A percentile compares a stretch with the other conserved stretches of the same genome.
Conservation (phyloP, 768 basidiomycete species). For the Myochromella boudieri region DNA sequence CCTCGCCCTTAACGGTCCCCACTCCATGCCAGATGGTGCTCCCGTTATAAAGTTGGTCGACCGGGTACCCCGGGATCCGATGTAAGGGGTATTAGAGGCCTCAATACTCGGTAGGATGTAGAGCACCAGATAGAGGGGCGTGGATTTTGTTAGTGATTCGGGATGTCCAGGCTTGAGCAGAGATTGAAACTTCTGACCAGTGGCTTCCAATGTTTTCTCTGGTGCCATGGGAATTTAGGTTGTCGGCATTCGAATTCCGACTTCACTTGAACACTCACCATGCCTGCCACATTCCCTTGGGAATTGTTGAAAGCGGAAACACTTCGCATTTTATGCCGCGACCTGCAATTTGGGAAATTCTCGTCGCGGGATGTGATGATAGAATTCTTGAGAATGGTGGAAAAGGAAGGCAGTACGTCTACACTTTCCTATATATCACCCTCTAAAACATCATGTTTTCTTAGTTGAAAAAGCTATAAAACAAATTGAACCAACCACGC, state of each 20-base stretch:
- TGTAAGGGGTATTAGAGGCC: too few relatives aligned
- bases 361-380: slow-evolving; percentile 14
- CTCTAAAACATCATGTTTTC: background rate
- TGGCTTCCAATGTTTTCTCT: too few relatives aligned
- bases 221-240: too few relatives aligned
- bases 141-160: too few relatives aligned
- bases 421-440: background rate
- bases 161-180: too few relatives aligned
- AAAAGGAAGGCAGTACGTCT: slow-evolving; percentile 18
- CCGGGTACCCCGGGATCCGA: too few relatives aligned
- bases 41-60: too few relatives aligned
- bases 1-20: too few relatives aligned
- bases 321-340: slow-evolving; percentile 18
- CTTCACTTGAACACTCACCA: background rate
- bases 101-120: too few relatives aligned
- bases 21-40: too few relatives aligned
- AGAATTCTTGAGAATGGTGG: slow-evolving; percentile 7
- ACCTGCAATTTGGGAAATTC: slow-evolving; percentile 10
- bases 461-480: slow-evolving; percentile 17
- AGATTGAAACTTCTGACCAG: too few relatives aligned
- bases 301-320: slow-evolving; percentile 21
- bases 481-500: background rate
- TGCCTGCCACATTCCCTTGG: slow-evolving; percentile 17
- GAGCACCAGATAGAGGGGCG: too few relatives aligned
- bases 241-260: background rate